Percentiles rank a stretch among this genome's conserved stretches.
Conservation (phyloP, 1,139 yeast genomes). For the Yamadazyma taylorii region DNA sequence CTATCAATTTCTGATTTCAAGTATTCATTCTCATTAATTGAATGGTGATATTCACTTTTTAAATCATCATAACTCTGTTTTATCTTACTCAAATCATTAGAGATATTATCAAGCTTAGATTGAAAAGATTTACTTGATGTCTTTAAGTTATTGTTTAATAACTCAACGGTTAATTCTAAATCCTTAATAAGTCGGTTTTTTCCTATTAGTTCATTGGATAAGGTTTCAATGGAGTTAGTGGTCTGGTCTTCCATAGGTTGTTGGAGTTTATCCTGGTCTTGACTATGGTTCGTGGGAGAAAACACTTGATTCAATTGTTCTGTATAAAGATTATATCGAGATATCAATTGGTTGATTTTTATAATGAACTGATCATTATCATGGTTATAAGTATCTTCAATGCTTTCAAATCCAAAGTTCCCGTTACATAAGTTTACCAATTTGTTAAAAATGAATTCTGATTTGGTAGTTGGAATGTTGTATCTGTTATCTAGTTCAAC, state of each 20-base stretch:
- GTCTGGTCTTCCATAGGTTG: not conserved
- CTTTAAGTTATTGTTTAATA: slow-evolving; percentile 43
- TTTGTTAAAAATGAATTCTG: not conserved
- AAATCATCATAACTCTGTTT: slow-evolving; percentile 11
- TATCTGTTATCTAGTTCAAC: slow-evolving; percentile 10
- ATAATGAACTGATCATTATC: slow-evolving; percentile 1
- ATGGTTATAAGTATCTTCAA: slow-evolving; percentile 3
- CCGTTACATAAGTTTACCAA: slow-evolving; percentile 1
- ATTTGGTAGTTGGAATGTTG: not conserved
- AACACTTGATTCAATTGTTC: slow-evolving; percentile 1
- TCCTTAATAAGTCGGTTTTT: slow-evolving; percentile 38
- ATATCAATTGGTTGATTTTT: too few species aligned
- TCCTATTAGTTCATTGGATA: slow-evolving; percentile 15
- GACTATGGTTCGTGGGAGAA: not conserved
- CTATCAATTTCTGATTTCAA: slow-evolving; percentile 10
- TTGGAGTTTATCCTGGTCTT: not conserved
- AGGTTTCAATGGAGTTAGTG: not conserved
- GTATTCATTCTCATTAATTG: slow-evolving; percentile 7
- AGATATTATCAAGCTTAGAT: slow-evolving; percentile 19
- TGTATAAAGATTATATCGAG: too few species aligned
- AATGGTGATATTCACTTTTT: slow-evolving; percentile 6
- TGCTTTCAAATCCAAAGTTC: slow-evolving; percentile 3
- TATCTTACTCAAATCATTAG: slow-evolving; percentile 22
- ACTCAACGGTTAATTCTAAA: slow-evolving; percentile 40
- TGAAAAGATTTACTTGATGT: slow-evolving; percentile 26